Conservation (phyloP, 2,329 filamentous ascomycete genomes). For the Colletotrichum tofieldiae region DNA sequence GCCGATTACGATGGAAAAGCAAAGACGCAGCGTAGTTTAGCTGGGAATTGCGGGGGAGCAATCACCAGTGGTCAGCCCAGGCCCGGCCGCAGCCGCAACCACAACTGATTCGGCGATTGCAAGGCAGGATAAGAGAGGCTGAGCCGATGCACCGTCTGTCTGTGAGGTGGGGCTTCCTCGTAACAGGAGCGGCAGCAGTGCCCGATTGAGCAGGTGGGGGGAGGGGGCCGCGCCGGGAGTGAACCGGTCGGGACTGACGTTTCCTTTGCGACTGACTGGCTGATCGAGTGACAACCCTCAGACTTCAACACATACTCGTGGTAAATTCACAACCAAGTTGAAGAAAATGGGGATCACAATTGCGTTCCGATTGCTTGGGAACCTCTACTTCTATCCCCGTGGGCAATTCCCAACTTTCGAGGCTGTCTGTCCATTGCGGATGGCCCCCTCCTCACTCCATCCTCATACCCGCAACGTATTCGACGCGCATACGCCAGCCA, state of each 20-base stretch:
- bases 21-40: constrained; percentile 21
- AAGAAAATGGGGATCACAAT: neutral
- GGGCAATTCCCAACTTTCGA: neutral
- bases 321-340: too few relatives aligned
- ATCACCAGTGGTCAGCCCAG: constrained; percentile 19
- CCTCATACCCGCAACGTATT: neutral
- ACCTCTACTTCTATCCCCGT: neutral
- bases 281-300: neutral
- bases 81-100: constrained; percentile 3
- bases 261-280: neutral
- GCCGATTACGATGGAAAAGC: constrained; percentile 37
- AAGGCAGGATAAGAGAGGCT: constrained; percentile 17
- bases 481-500: neutral
- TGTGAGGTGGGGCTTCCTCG: constrained; percentile 9
- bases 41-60: constrained; percentile 36
- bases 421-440: neutral
- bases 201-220: constrained; percentile 23
- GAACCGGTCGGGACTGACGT: neutral
- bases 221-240: neutral
- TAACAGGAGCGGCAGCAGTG: neutral
- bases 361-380: neutral
- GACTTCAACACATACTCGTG: neutral
- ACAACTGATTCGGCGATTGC: constrained; percentile 4
- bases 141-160: constrained; percentile 11
- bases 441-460: neutral